These are phyloP conservation scores for Candida easanensis DNA, from an alignment of 805 yeast species.

Conservation along the genomic window DNA sequence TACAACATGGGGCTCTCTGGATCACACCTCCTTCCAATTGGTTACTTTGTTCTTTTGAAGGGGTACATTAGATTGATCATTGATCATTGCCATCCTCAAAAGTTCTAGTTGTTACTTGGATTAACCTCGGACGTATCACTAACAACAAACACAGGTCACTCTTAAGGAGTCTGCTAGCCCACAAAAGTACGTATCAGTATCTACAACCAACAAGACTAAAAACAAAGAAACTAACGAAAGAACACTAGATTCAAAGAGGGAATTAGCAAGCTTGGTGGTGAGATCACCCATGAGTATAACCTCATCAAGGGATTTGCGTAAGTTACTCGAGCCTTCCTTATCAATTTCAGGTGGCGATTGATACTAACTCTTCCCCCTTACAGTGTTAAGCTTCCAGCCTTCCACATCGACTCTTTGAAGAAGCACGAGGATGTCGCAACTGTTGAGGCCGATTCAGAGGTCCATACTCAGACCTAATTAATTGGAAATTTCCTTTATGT, in stretches of 20 bases:
- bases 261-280: conserved; percentile 54
- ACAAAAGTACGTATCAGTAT: conserved; percentile 27
- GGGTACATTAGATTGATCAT: no score
- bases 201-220: background rate
- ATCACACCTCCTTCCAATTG: no score
- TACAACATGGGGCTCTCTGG: no score
- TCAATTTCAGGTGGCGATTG: background rate
- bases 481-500: no score
- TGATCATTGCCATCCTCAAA: no score
- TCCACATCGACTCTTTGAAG: conserved; percentile 45
- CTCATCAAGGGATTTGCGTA: conserved; percentile 63
- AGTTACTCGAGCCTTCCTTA: conserved; percentile 1
- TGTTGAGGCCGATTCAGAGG: conserved; percentile 69
- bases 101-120: no score
- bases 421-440: conserved; percentile 50
- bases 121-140: no score
- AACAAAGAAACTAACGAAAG: conserved; percentile 5
- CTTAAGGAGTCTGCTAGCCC: conserved; percentile 33
- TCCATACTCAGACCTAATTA: conserved; percentile 33
- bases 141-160: conserved; percentile 30
- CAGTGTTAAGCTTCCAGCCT: conserved; percentile 50
- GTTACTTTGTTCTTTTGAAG: no score
- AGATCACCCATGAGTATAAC: conserved; percentile 55
- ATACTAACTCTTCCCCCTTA: background rate
- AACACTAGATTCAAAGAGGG: conserved; percentile 46